Conservation (phyloP, 73 alveolate genomes). For the Urostyla sp. region DNA sequence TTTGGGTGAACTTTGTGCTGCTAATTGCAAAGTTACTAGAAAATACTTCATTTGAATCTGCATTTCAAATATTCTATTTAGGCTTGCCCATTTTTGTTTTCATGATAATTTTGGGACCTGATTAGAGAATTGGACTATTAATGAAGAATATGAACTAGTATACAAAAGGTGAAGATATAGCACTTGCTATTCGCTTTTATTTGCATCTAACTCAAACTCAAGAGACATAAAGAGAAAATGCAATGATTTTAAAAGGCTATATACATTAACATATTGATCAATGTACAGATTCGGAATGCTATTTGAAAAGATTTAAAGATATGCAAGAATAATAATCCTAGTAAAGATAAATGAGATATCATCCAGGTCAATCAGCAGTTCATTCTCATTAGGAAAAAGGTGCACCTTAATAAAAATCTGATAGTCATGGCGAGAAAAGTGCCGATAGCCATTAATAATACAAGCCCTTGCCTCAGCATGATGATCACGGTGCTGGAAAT, state of each 20-base stretch:
- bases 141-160: slow-evolving; percentile 77
- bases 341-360: too few species aligned
- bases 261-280: slow-evolving; percentile 83
- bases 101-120: slow-evolving; percentile 76
- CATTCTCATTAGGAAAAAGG: too few species aligned
- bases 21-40: slow-evolving; percentile 75
- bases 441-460: neutral
- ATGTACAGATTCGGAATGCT: slow-evolving; percentile 80
- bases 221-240: slow-evolving; percentile 72
- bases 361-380: too few species aligned
- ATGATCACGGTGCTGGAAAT: neutral
- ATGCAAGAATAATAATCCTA: neutral
- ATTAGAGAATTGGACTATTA: slow-evolving; percentile 69
- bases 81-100: slow-evolving; percentile 74
- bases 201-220: slow-evolving; percentile 68
- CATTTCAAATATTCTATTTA: slow-evolving; percentile 70
- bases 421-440: neutral
- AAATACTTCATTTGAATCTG: slow-evolving; percentile 74
- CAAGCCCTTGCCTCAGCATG: neutral
- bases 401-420: too few species aligned
- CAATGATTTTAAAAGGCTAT: slow-evolving; percentile 80
- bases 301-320: slow-evolving; percentile 61
- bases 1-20: slow-evolving; percentile 81
- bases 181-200: slow-evolving; percentile 75
- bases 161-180: slow-evolving; percentile 77